Evolutionary conservation across 2,329 filamentous ascomycete genomes (phyloP).

Genomic region (Leptosphaerulina australis): DNA sequence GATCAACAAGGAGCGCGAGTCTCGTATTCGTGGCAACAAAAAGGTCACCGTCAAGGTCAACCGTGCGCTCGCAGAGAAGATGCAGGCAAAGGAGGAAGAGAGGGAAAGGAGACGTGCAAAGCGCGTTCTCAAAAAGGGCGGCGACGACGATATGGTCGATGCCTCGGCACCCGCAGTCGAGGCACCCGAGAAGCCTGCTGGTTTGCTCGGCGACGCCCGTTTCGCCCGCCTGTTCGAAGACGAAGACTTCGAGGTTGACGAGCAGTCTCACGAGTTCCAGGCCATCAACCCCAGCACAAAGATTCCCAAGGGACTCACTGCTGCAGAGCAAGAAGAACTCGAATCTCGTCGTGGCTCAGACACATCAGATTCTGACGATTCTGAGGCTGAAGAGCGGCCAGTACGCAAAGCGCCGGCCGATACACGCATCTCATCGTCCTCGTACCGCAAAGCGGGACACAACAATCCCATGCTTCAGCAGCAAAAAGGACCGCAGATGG

Average conservation of each 20-base stretch:
- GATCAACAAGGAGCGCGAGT: constrained; percentile 96
- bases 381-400: constrained; percentile 32
- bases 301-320: constrained; percentile 59
- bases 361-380: constrained; percentile 42
- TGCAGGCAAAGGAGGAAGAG: constrained; percentile 74
- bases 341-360: constrained; percentile 48
- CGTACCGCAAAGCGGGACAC: constrained; percentile 65
- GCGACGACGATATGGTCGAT: constrained; percentile 57
- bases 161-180: constrained; percentile 24
- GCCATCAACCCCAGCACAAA: constrained; percentile 86
- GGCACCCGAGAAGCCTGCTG: constrained; percentile 50
- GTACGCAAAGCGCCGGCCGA: constrained; percentile 39
- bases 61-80: constrained; percentile 68
- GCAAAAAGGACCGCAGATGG: constrained; percentile 52
- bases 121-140: constrained; percentile 63
- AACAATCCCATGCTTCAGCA: constrained; percentile 47
- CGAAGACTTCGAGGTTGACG: constrained; percentile 90
- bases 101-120: constrained; percentile 55
- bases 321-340: constrained; percentile 65
- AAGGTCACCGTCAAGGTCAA: constrained; percentile 93
- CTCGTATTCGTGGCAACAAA: constrained; percentile 89
- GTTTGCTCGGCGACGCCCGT: constrained; percentile 78
- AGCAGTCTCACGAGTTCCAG: constrained; percentile 84
- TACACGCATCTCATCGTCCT: constrained; percentile 66
- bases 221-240: constrained; percentile 91